Conservation (phyloP, 805 yeast genomes). For the Metschnikowia anglica region DNA sequence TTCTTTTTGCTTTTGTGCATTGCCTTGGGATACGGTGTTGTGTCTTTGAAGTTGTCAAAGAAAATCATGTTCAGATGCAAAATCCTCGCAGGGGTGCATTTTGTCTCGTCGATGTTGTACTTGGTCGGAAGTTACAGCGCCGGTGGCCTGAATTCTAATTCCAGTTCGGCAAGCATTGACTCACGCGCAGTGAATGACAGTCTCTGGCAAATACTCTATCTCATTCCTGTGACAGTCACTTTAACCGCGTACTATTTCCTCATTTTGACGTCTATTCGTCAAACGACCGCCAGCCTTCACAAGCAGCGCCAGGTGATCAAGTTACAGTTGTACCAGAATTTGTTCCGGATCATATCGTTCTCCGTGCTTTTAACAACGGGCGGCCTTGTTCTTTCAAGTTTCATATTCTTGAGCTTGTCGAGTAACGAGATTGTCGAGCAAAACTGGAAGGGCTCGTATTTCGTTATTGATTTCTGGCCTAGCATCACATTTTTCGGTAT, state of each 20-base stretch:
- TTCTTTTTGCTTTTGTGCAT: conserved; percentile 84
- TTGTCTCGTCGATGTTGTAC: conserved; percentile 36
- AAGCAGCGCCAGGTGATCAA: conserved; percentile 92
- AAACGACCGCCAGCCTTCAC: conserved; percentile 68
- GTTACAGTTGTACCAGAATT: conserved; percentile 76
- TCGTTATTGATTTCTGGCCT: conserved; percentile 92
- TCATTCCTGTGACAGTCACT: conserved; percentile 71
- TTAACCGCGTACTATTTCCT: conserved; percentile 71
- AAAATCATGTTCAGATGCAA: conserved; percentile 63
- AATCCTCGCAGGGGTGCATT: conserved; percentile 41
- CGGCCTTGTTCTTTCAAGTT: conserved; percentile 69
- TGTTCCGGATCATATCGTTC: conserved; percentile 70
- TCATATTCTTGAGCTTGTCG: conserved; percentile 71
- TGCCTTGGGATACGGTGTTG: conserved; percentile 92
- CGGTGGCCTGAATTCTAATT: conserved; percentile 25
- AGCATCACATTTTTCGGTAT: conserved; percentile 81
- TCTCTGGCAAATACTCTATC: conserved; percentile 52
- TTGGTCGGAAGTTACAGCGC: conserved; percentile 35
- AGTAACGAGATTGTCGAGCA: conserved; percentile 75
- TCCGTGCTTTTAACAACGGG: conserved; percentile 68
- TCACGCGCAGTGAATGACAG: conserved; percentile 54
- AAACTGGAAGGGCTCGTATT: conserved; percentile 90
- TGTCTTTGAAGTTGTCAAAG: conserved; percentile 77
- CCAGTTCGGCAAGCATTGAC: conserved; percentile 48
- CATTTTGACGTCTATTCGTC: conserved; percentile 69